Conservation (phyloP, 345 rosid genomes). For the Syzygium aromaticum region DNA sequence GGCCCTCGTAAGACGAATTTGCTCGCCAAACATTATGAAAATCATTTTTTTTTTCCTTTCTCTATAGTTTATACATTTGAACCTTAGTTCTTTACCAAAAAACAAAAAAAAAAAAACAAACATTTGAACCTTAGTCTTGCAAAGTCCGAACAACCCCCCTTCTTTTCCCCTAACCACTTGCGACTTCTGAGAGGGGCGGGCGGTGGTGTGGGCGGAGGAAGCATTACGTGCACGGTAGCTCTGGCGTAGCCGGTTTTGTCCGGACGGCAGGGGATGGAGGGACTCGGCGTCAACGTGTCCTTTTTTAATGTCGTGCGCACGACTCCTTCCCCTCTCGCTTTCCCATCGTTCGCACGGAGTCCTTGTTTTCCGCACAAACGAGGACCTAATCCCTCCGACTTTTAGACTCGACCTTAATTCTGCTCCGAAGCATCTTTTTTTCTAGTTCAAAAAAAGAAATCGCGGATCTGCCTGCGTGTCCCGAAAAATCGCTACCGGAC, state of each 20-base stretch:
- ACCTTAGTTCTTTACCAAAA: too few species aligned
- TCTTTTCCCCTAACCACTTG: neutral
- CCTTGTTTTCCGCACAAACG: neutral
- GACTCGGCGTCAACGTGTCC: neutral
- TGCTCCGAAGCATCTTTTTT: neutral
- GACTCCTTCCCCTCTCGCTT: neutral
- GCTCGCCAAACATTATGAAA: neutral
- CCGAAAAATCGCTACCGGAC: rapidly evolving
- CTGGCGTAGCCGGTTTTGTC: neutral
- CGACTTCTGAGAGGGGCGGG: neutral
- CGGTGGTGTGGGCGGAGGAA: neutral
- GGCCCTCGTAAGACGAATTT: neutral
- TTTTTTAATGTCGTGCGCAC: neutral
- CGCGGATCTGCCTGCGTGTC: neutral
- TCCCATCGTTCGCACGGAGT: neutral
- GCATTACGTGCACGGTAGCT: neutral
- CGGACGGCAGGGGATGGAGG: neutral
- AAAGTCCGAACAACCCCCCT: neutral
- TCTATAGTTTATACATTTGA: neutral
- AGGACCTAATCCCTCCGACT: neutral
- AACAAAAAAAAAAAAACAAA: too few species aligned
- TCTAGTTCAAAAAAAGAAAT: neutral
- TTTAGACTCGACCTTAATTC: neutral
- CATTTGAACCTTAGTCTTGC: neutral
- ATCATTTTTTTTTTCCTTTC: too few species aligned